These are phyloP conservation scores for Endoconidiophora laricicola DNA, from an alignment of 2,329 filamentous ascomycete species.

Conservation along the genomic window DNA sequence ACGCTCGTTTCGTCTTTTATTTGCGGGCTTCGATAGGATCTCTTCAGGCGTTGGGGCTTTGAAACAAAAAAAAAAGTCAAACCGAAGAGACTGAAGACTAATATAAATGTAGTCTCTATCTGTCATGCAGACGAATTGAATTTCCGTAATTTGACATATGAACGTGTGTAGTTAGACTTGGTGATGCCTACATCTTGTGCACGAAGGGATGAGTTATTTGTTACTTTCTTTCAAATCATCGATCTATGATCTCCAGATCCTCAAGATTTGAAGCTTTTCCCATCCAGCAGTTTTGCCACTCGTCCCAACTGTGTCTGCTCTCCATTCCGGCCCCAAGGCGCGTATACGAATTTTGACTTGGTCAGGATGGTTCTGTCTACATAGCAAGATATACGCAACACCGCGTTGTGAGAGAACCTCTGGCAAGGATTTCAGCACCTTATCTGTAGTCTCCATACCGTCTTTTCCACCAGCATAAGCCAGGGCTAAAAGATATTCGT, in stretches of 20 bases:
- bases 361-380: slow-evolving; percentile 75
- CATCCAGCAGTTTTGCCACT: slow-evolving; percentile 83
- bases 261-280: slow-evolving; percentile 82
- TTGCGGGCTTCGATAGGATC: slow-evolving; percentile 4
- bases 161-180: not conserved
- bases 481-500: slow-evolving; percentile 67
- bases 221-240: not conserved
- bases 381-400: slow-evolving; percentile 78
- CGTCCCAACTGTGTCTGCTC: slow-evolving; percentile 56
- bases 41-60: slow-evolving; percentile 13
- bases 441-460: slow-evolving; percentile 86
- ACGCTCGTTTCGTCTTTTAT: not conserved
- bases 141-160: too few species aligned
- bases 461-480: slow-evolving; percentile 79
- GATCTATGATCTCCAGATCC: slow-evolving; percentile 51
- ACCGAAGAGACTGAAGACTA: slow-evolving; percentile 18
- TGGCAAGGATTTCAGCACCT: slow-evolving; percentile 56
- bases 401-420: slow-evolving; percentile 46
- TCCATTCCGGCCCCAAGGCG: slow-evolving; percentile 43
- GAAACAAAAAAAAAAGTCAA: slow-evolving; percentile 20
- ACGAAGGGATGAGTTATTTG: not conserved
- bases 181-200: not conserved
- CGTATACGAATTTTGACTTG: slow-evolving; percentile 49
- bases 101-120: not conserved
- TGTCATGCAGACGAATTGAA: too few species aligned